phyloP scores from a whole-genome alignment of 441 rosid genomes.

The Gossypium gossypioides region DNA sequence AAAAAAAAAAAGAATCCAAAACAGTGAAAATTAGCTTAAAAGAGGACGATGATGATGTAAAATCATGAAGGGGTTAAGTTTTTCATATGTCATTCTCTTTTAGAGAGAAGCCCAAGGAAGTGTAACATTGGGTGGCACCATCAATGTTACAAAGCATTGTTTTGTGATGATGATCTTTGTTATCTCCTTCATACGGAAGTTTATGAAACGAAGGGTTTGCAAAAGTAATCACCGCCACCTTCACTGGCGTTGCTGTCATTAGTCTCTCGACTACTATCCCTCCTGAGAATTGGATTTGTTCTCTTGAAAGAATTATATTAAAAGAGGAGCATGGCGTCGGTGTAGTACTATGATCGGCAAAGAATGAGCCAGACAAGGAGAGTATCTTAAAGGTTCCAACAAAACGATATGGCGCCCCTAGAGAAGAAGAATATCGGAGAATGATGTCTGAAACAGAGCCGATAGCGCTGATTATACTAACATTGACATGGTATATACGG shows the following conservation, averaged over 20 bases:
- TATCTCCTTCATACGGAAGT: constrained; percentile 18
- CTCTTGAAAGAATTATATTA: constrained; percentile 30
- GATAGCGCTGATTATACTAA: constrained; percentile 19
- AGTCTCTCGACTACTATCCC: constrained; percentile 37
- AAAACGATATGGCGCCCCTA: constrained; percentile 20
- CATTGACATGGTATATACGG: constrained; percentile 17
- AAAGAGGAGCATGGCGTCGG: constrained; percentile 13
- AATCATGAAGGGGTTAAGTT: too few relatives aligned
- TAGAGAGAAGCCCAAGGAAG: too few relatives aligned
- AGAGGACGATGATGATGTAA: too few relatives aligned
- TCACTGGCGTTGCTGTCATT: constrained; percentile 27
- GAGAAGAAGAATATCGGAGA: constrained; percentile 31
- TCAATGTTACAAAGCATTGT: neutral
- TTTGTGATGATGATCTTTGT: neutral
- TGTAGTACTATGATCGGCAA: neutral
- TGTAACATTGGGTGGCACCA: neutral
- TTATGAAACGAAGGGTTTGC: constrained; percentile 22
- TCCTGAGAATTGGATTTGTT: constrained; percentile 31
- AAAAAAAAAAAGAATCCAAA: too few relatives aligned
- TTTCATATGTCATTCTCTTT: too few relatives aligned
- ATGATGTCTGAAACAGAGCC: constrained; percentile 33
- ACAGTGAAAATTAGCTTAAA: too few relatives aligned
- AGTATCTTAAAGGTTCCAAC: constrained; percentile 25
- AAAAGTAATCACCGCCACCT: constrained; percentile 30
- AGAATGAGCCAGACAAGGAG: constrained; percentile 31